Base-by-base conservation (phyloP, 495 filamentous ascomycete species). In the Entonaema liquescens region DNA sequence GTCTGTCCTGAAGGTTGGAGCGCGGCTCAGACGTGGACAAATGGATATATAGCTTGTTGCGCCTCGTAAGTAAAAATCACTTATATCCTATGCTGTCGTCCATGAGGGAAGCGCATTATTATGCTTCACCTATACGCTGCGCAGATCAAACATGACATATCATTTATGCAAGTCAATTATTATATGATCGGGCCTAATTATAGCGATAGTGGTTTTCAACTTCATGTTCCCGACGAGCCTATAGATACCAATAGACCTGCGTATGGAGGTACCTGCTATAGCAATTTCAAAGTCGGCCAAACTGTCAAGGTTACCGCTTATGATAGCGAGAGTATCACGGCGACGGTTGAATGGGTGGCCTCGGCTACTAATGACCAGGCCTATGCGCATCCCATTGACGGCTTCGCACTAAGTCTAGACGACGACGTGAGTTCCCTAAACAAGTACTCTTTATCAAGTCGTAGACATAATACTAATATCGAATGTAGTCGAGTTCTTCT, bases 31-130 rank as follows among this genome's bases (percentile, higher is more conserved):
- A 59, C 65, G 7, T 68, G 70, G 70, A 2, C 56, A 2, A 73
- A 66, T 53, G 62, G 62, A 25, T 73, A 73, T 55, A 70, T 73
- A n/a, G 70, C 70, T 29, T 73, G 70, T 59, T 73, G 70, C 58
- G 66, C 70, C 15, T 66, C 56, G 70, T 73, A 73, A 68, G 70
- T 73, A 3, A 29, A 12, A 6, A 21, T 33, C 33, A 5, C 31
- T 57, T 23, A 19, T 57, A 0, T 2, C 5, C 52, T 19, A 23
- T 44, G 17, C 17, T 44, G 5, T 21, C n/a, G 5, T 21, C 1
- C 11, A 19, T 8, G 17, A 21, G n/a, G 17, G 17, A 44, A 44
- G 8, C 7, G 17, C 8, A 44, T 44, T 3, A 11, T 38, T n/a
- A n/a, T n/a, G n/a, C n/a, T n/a, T n/a, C 31, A 6, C 31, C 31